These are phyloP conservation scores for Tulasnella calospora DNA, from an alignment of 768 basidiomycete genomes.

Conservation along the genomic window DNA sequence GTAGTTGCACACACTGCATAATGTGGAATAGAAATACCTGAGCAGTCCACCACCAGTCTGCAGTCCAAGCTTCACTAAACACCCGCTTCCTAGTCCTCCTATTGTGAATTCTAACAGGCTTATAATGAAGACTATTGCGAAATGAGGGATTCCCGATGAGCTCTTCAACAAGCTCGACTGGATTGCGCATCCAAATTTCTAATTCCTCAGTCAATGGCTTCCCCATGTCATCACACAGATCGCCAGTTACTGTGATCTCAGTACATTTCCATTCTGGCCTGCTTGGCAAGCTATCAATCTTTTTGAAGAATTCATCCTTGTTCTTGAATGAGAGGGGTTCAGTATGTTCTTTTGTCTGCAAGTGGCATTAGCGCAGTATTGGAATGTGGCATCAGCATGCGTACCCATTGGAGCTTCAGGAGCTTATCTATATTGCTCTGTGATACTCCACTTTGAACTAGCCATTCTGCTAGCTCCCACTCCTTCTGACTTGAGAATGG, in stretches of 20 bases:
- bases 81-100: slow-evolving; percentile 28
- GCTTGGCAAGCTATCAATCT: slow-evolving; percentile 2
- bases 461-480: slow-evolving; percentile 18
- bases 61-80: slow-evolving; percentile 30
- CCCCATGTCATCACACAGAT: neutral
- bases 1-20: too few species aligned
- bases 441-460: neutral
- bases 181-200: slow-evolving; percentile 34
- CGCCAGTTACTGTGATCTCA: neutral
- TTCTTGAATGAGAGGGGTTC: neutral
- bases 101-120: slow-evolving; percentile 34
- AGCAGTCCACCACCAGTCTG: slow-evolving; percentile 22
- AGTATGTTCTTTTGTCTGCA: neutral
- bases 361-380: neutral
- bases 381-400: neutral
- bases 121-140: slow-evolving; percentile 34
- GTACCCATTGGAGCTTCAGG: slow-evolving; percentile 1
- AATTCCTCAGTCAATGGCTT: slow-evolving; percentile 20
- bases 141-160: slow-evolving; percentile 37
- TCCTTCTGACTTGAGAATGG: slow-evolving; percentile 15
- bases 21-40: slow-evolving; percentile 15
- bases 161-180: slow-evolving; percentile 34
- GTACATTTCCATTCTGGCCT: neutral
- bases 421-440: slow-evolving; percentile 11
- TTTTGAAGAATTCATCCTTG: slow-evolving; percentile 5